Base-by-base conservation (phyloP, 805 yeast species). In the Monosporozyma aquatica region DNA sequence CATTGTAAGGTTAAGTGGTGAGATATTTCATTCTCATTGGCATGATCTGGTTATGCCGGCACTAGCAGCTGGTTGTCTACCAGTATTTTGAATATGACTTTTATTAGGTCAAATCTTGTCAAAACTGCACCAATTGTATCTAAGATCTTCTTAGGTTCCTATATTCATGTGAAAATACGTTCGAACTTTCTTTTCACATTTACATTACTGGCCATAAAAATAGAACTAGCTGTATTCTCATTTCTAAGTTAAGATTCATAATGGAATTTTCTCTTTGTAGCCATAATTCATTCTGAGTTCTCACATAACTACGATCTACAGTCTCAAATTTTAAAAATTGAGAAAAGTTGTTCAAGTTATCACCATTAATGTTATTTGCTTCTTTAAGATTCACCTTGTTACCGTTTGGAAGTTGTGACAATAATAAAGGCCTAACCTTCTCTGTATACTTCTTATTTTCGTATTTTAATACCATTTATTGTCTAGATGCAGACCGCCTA, bases 211-310 rank as follows among this genome's bases (percentile, higher is more conserved):
- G 72, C 72, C 54, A 65, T 64, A 27, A 68, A 56, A 6, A 58
- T 49, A 1, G 59, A 43, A 33, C 50, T 59, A 7, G 52, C 41
- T 22, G 49, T 43, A 32, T 43, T 23, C 50, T 56, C 47, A 52
- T 62, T 41, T 66, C 41, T 8, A 59, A 43, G 30, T 51, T 55
- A 7, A 79, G 61, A 56, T 81, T 89, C 64, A 80, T 65, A 33
- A 82, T 65, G 2, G 85, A 77, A 52, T 76, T 80, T 50, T 83
- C 90, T 49, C 90, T 68, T 58, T 83, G 95, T 26, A 86, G 65
- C 95, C 95, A 85, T 40, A 87, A 69, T 47, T 80, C 74, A 55
- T 83, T 92, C 55, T 86, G 95, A 0, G 95, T 84, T 63, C 95
- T 70, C 1, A 85, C 78, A 46, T 79, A 84, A 23, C 66, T 58